Percentiles rank a stretch among this genome's conserved stretches.
These are phyloP conservation scores for Prunus mume DNA, from an alignment of 306 rosid species.

Conservation along the genomic window DNA sequence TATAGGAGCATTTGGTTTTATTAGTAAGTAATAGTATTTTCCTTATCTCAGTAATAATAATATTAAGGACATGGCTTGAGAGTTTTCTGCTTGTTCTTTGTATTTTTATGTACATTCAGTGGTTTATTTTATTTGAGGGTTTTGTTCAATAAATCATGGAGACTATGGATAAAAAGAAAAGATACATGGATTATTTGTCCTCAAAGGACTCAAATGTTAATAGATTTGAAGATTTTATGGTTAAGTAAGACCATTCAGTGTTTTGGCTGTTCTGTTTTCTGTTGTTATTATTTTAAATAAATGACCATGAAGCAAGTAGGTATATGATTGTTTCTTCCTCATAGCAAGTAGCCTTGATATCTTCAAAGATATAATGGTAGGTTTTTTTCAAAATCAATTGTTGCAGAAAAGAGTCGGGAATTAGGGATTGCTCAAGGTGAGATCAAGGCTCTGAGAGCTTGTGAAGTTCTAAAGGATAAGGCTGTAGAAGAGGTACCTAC, in stretches of 20 bases:
- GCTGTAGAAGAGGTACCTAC: constrained; percentile 73
- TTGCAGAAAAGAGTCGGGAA: constrained; percentile 65
- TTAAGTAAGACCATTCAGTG: not conserved
- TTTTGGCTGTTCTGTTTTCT: no score
- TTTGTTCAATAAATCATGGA: not conserved
- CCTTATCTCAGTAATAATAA: no score
- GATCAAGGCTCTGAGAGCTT: constrained; percentile 69
- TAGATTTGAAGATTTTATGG: not conserved
- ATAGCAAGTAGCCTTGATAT: no score
- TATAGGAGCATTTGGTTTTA: not conserved
- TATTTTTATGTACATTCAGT: not conserved
- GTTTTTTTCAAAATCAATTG: not conserved
- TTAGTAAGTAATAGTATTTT: no score
- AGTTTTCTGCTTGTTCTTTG: not conserved
- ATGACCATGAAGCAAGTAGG: not conserved
- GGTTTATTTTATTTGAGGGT: not conserved
- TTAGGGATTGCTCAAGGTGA: constrained; percentile 53
- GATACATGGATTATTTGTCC: not conserved
- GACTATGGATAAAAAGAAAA: not conserved
- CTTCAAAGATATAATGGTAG: not conserved
- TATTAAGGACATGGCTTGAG: no score
- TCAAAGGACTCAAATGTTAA: not conserved
- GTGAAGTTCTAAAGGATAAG: constrained; percentile 75
- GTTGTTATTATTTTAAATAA: no score
- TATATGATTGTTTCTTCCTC: not conserved